These are phyloP conservation scores for Colletotrichum tanaceti DNA, from an alignment of 2,329 filamentous ascomycete species.

Conservation along the genomic window DNA sequence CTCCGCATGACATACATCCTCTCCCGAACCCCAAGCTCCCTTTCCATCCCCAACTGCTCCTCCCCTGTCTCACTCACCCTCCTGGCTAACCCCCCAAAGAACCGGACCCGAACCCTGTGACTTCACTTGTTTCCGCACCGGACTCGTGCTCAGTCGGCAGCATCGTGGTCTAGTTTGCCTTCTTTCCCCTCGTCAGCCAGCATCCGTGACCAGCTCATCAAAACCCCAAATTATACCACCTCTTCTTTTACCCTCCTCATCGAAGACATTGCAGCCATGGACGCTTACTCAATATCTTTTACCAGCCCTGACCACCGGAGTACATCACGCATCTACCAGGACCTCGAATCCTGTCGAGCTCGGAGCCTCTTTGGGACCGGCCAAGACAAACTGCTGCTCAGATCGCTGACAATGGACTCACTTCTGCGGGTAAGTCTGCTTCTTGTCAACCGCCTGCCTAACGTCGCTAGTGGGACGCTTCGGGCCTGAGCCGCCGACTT, in stretches of 20 bases:
- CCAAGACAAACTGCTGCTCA: conserved; percentile 46
- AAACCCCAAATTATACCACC: not conserved
- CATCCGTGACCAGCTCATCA: conserved; percentile 15
- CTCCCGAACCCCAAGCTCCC: conserved; percentile 2
- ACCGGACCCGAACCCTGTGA: conserved; percentile 17
- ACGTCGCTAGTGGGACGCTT: conserved; percentile 21
- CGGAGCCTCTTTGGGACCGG: conserved; percentile 51
- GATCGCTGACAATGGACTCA: conserved; percentile 48
- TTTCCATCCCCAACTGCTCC: not conserved
- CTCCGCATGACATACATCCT: conserved; percentile 33
- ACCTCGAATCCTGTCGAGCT: conserved; percentile 57
- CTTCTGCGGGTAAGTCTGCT: conserved; percentile 51
- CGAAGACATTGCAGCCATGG: conserved; percentile 51
- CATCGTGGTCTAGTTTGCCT: conserved; percentile 30
- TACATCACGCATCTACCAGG: conserved; percentile 62
- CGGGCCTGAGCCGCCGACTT: conserved; percentile 17
- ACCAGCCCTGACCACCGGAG: conserved; percentile 57
- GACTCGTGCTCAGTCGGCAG: conserved; percentile 14
- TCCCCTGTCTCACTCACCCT: conserved; percentile 22
- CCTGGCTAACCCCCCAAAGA: conserved; percentile 5
- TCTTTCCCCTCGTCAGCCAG: conserved; percentile 1
- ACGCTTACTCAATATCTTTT: conserved; percentile 64
- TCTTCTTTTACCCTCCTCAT: not conserved
- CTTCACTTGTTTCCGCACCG: conserved; percentile 11
- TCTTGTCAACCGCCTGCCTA: conserved; percentile 39